Evolutionary conservation across 768 basidiomycete genomes (phyloP), one percentile per base, ranked within the genome.

Genomic region (Cytidiella melzeri): DNA sequence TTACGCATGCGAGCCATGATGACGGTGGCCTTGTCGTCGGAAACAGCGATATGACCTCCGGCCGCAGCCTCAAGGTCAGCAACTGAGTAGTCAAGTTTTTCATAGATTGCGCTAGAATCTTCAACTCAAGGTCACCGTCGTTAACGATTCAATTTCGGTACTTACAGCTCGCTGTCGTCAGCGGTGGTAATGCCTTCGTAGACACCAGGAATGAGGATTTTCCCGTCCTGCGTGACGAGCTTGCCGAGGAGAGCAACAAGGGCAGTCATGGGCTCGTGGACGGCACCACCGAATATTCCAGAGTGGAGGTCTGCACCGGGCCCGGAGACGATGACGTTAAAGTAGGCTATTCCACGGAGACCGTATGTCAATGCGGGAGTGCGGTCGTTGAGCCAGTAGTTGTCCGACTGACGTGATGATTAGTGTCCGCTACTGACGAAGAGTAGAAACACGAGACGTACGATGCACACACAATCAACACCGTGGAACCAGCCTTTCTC

Each of bases 221-320:
- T 73, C n/a, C 92, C 92, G 34, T 76, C 61, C 4, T 76, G 73
- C 40, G 79, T 78, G 46, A 95, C 92, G 41, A 96, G 87, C 57
- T 81, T 90, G 60, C 83, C 79, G 76, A 96, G 82, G 55, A 96
- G 70, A 37, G 69, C 64, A 63, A 95, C 74, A 45, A 95, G 80
- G 61, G 94, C 93, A 0, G 90, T 93, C 93, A 96, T 93, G n/a
- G 93, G 92, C 66, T 87, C 85, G 60, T 89, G 83, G 13, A 90
- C 85, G 23, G 79, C 83, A 40, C 83, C 73, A 15, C 89, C 88
- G 60, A 88, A 91, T 28, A 84, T 74, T 47, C 93, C 93, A 39
- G 91, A 93, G 66, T 97, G 94, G 1, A 96, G 73, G 61, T 96
- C 92, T 30, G 83, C 74, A 15, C 72, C 82, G 5, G 94, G 93